These are phyloP conservation scores for Vigna nakashimae DNA, from an alignment of 306 rosid species.

Conservation along the genomic window DNA sequence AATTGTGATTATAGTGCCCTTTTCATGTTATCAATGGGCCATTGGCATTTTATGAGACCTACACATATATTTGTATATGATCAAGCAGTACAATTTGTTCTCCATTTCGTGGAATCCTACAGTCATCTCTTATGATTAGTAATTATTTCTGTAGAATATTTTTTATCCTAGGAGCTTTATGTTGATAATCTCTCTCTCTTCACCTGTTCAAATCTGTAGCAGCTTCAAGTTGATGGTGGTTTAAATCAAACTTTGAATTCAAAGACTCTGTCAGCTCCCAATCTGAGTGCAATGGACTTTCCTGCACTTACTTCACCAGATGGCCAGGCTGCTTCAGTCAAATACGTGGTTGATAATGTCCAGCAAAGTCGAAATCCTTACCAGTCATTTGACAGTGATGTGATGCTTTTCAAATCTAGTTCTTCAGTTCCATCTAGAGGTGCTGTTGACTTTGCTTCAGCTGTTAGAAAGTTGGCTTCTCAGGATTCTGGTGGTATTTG, in stretches of 20 bases:
- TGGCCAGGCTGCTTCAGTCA: slow-evolving; percentile 56
- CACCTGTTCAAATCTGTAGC: slow-evolving; percentile 60
- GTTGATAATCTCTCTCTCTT: slow-evolving; percentile 9
- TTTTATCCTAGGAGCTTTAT: slow-evolving; percentile 27
- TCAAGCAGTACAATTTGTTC: slow-evolving; percentile 8
- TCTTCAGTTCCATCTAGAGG: slow-evolving; percentile 78
- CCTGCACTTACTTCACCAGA: slow-evolving; percentile 74
- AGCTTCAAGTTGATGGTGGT: slow-evolving; percentile 91
- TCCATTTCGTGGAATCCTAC: slow-evolving; percentile 21
- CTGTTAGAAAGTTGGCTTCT: slow-evolving; percentile 91
- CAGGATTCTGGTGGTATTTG: slow-evolving; percentile 87
- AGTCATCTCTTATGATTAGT: slow-evolving; percentile 19
- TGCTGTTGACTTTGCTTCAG: slow-evolving; percentile 84
- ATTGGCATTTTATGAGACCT: not conserved
- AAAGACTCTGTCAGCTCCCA: slow-evolving; percentile 76
- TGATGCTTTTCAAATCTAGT: slow-evolving; percentile 79
- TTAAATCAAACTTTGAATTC: slow-evolving; percentile 74
- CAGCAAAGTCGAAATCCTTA: slow-evolving; percentile 71
- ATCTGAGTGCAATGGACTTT: slow-evolving; percentile 81
- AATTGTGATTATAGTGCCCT: slow-evolving; percentile 5
- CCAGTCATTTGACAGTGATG: slow-evolving; percentile 68
- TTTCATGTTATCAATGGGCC: slow-evolving; percentile 24
- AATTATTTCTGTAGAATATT: slow-evolving; percentile 9
- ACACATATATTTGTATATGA: slow-evolving; percentile 11
- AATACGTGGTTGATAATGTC: slow-evolving; percentile 69